Base-by-base conservation (phyloP, 2,329 filamentous ascomycete species). In the Coniochaeta hoffmannii region DNA sequence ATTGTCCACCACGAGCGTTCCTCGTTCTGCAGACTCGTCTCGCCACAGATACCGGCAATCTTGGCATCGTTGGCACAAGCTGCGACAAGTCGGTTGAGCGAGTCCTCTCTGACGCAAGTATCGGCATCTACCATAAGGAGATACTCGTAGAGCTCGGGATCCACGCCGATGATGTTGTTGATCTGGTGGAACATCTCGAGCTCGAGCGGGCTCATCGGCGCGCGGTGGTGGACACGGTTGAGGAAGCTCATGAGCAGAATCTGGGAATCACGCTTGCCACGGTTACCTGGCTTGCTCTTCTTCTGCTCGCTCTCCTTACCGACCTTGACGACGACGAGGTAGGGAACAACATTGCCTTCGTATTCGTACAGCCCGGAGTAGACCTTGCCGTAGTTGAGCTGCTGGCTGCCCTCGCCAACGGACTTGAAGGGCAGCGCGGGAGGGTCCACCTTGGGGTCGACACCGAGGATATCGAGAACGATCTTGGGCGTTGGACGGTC, bases 181-280 rank as follows among this genome's bases (percentile, higher is more conserved):
- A 99, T 90, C 70, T 99, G 94, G 68, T 99, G 94, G 77, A 97
- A 97, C 80, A 97, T 96, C 71, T 99, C 94, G 49, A 99, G 77
- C 69, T 99, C 94, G 12, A 99, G 84, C 15, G 94, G 94, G 60
- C 87, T 94, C 94, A 99, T 99, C 1, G 93, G 87, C 1, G 89
- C 79, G 59, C 92, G 89, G 71, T 97, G 90, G 69, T 99, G 94
- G 49, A 99, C 94, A 58, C 93, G 90, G 74, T 99, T 99, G 64
- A 99, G 83, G 82, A 99, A 99, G 74, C 88, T 93, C 86, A 99
- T 92, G 52, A 97, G 79, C 61, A 97, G 73, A 65, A 99, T 90
- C 72, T 99, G 94, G 32, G 93, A 96, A 72, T 99, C 94, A 78
- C 94, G 91, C 77, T 99, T 99, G 72, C 94, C 94, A 72, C 94